Evolutionary conservation across 2,329 filamentous ascomycete species (phyloP).

Genomic region (Stachybotrys echinatus): DNA sequence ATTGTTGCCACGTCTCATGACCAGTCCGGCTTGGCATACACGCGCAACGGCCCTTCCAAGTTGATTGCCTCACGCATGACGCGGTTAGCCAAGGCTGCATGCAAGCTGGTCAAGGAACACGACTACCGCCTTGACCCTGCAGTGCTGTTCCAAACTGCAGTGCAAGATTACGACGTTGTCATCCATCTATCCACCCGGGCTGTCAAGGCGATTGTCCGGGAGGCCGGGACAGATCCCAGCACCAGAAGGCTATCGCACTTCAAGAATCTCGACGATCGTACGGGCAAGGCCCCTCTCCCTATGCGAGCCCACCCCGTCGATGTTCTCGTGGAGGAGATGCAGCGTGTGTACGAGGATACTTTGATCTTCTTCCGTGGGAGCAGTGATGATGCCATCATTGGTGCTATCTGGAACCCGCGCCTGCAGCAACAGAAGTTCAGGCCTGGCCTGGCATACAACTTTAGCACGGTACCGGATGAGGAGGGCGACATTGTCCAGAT

Average conservation of each 20-base stretch:
- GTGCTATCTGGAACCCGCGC: conserved; percentile 54
- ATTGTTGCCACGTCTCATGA: conserved; percentile 80
- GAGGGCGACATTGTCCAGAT: conserved; percentile 49
- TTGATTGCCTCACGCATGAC: conserved; percentile 83
- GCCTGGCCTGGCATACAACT: conserved; percentile 64
- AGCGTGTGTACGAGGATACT: conserved; percentile 59
- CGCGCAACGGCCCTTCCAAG: conserved; percentile 64
- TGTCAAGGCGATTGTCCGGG: conserved; percentile 35
- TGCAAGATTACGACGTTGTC: conserved; percentile 81
- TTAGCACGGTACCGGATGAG: conserved; percentile 17
- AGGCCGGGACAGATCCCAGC: conserved; percentile 28
- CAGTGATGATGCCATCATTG: conserved; percentile 48
- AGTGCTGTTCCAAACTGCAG: conserved; percentile 64
- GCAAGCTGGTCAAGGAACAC: conserved; percentile 51
- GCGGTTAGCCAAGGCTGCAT: conserved; percentile 71
- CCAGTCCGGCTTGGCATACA: conserved; percentile 74
- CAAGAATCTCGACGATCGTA: conserved; percentile 72
- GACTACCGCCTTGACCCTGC: conserved; percentile 44
- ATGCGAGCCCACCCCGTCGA: conserved; percentile 56
- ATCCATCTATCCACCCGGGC: conserved; percentile 61
- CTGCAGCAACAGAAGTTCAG: conserved; percentile 58
- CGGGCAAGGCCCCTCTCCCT: conserved; percentile 35
- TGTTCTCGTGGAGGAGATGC: conserved; percentile 63
- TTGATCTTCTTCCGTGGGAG: conserved; percentile 77
- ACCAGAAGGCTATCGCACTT: conserved; percentile 49